Evolutionary conservation across 768 basidiomycete species (phyloP), one percentile per base, ranked within the genome.

Genomic region (Tricholoma hemisulphureum): DNA sequence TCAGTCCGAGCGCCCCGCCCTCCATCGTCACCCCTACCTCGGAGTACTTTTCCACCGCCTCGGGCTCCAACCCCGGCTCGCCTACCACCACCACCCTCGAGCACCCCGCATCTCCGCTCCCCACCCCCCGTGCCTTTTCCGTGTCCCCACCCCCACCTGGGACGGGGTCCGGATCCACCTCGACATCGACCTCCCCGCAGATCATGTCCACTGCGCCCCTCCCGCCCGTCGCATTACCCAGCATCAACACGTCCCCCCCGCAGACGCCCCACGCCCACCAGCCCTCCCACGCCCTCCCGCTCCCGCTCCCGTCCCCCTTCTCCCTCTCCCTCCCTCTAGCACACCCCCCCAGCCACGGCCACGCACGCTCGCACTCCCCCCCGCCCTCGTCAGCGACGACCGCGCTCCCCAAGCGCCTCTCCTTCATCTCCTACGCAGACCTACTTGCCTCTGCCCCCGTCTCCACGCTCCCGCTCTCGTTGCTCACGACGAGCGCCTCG

Each of bases 351-450:
- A n/a, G n/a, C n/a, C n/a, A n/a, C n/a, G n/a, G n/a, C n/a, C n/a
- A n/a, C n/a, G n/a, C n/a, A n/a, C n/a, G n/a, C n/a, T n/a, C n/a
- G n/a, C n/a, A n/a, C 68, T 37, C 69, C 67, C 31, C 51, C 50
- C 13, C 41, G 7, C 26, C 13, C 1, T 13, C 24, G 75, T 39
- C 43, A 45, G 80, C 53, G 61, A 60, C 24, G 75, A 32, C 43
- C 35, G 80, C 53, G 61, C 59, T 1, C 70, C 78, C 2, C 26
- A 92, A 93, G 64, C 87, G 91, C 2, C 83, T 93, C 10, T 94
- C 92, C 0, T 96, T 95, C 78, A 83, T 95, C 73, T 90, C 92
- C 3, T 95, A 95, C 71, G 83, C 87, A 24, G 93, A 95, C 70
- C 80, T 95, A 2, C 83, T 95, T 39, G 76, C 88, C 0, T 89